These are phyloP conservation scores for Huiozyma sinensis DNA, from an alignment of 805 yeast genomes.

Conservation along the genomic window DNA sequence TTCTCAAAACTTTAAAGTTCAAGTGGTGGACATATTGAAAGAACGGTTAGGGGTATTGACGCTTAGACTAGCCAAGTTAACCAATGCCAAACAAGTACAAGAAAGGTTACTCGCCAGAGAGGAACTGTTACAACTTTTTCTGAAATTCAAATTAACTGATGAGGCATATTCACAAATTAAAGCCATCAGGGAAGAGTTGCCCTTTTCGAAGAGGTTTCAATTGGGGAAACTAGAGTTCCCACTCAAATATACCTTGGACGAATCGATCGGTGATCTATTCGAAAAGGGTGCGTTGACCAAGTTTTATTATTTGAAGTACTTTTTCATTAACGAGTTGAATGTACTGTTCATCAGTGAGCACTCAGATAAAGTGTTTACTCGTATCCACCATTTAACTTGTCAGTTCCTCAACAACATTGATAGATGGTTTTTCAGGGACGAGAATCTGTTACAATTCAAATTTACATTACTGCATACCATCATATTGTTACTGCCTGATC, in stretches of 20 bases:
- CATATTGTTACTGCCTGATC: constrained; percentile 5
- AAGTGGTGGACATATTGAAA: constrained; percentile 20
- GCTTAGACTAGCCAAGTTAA: constrained; percentile 3
- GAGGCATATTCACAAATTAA: constrained; percentile 18
- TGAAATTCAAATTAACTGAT: constrained; percentile 19
- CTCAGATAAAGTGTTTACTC: neutral
- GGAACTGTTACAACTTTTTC: constrained; percentile 17
- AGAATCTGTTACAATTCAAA: constrained; percentile 15
- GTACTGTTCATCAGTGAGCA: constrained; percentile 9
- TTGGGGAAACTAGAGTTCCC: constrained; percentile 19
- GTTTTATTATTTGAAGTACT: constrained; percentile 14
- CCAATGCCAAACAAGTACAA: constrained; percentile 4
- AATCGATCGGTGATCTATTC: constrained; percentile 9
- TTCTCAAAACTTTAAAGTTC: constrained; percentile 14
- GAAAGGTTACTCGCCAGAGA: constrained; percentile 14
- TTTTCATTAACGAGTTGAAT: constrained; percentile 16
- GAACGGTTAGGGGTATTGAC: constrained; percentile 12
- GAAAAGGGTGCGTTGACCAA: constrained; percentile 10
- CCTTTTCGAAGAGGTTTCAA: constrained; percentile 1
- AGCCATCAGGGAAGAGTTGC: constrained; percentile 7
- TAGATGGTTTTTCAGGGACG: constrained; percentile 6
- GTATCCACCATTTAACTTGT: constrained; percentile 1
- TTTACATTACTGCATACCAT: constrained; percentile 11
- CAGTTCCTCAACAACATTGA: constrained; percentile 12
- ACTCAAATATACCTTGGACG: constrained; percentile 5